Conservation (phyloP, 768 basidiomycete species). For the Pholiota molesta region DNA sequence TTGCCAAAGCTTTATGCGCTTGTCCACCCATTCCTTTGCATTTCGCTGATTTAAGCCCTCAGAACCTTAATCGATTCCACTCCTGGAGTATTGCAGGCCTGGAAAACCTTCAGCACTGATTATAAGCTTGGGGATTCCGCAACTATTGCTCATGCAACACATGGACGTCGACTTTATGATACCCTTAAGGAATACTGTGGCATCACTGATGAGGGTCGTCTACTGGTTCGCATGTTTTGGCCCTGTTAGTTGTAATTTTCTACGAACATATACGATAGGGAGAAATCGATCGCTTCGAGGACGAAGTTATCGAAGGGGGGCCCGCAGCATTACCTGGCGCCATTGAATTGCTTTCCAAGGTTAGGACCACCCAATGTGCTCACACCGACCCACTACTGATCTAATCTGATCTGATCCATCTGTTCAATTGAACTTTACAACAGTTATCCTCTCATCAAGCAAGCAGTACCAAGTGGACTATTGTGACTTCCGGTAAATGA, state of each 20-base stretch:
- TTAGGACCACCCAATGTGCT: slow-evolving; percentile 26
- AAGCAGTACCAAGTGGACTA: slow-evolving; percentile 64
- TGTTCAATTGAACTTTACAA: not conserved
- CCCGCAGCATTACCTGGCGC: slow-evolving; percentile 73
- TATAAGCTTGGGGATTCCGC: slow-evolving; percentile 56
- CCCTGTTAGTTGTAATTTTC: not conserved
- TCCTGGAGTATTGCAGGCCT: slow-evolving; percentile 78
- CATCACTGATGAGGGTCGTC: slow-evolving; percentile 55
- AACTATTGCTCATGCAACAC: slow-evolving; percentile 58
- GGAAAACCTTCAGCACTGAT: slow-evolving; percentile 68
- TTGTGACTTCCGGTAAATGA: slow-evolving; percentile 75
- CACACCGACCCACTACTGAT: not conserved
- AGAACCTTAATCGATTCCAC: slow-evolving; percentile 84
- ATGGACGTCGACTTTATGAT: slow-evolving; percentile 78
- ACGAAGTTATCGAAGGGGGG: slow-evolving; percentile 67
- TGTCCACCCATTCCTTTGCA: not conserved
- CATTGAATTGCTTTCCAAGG: slow-evolving; percentile 54
- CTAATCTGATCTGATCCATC: not conserved
- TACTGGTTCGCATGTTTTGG: slow-evolving; percentile 49
- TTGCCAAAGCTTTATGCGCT: no score
- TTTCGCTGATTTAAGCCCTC: slow-evolving; percentile 1
- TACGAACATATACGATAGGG: slow-evolving; percentile 36
- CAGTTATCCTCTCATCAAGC: slow-evolving; percentile 34
- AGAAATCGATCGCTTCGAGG: slow-evolving; percentile 79
- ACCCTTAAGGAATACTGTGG: slow-evolving; percentile 72